Evolutionary conservation across 495 filamentous ascomycete species (phyloP).

Genomic region (Geoglossum glabrum): DNA sequence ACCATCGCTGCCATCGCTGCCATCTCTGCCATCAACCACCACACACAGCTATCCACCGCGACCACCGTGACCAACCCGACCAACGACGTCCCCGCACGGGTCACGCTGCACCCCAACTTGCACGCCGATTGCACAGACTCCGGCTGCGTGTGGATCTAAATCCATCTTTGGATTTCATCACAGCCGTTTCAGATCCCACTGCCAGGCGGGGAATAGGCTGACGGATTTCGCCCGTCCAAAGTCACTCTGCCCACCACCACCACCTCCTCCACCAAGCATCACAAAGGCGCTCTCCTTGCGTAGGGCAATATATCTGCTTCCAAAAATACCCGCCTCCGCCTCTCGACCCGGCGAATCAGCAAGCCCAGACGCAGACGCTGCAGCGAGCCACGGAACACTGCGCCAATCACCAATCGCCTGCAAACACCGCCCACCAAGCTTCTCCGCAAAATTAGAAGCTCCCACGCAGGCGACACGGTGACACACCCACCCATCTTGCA

Average conservation of each 20-base stretch:
- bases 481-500: background rate
- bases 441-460: constrained; percentile 2
- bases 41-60: no score
- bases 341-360: background rate
- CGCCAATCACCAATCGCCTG: background rate
- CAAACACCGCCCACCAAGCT: background rate
- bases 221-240: background rate
- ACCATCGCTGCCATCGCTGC: background rate
- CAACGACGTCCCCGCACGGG: background rate
- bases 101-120: background rate
- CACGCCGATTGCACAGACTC: no score
- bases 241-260: background rate
- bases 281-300: background rate
- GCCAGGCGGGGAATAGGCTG: background rate
- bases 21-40: background rate
- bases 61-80: background rate
- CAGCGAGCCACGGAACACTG: background rate
- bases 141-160: no score
- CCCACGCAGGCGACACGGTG: background rate
- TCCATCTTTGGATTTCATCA: background rate
- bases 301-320: background rate
- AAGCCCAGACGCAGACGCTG: background rate
- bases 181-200: background rate
- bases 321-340: background rate
- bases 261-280: no score